phyloP scores from a whole-genome alignment of 768 basidiomycete genomes.

The Leccinum imitatum region DNA sequence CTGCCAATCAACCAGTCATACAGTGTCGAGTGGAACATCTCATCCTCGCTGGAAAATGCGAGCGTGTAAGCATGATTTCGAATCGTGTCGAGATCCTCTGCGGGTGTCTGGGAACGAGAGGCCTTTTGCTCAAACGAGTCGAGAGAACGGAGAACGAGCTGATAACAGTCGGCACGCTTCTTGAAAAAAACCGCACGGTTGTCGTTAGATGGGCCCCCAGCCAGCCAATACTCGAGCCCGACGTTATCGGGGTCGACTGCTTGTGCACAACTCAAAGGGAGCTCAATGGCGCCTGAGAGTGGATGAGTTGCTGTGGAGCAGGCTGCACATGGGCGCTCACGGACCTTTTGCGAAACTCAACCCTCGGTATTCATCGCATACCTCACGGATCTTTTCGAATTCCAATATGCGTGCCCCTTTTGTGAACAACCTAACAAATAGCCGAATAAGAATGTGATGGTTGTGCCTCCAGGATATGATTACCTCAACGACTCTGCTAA shows the following conservation, averaged over 20 bases:
- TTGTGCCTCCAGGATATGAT: constrained; percentile 11
- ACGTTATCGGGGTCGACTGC: constrained; percentile 73
- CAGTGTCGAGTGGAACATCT: constrained; percentile 89
- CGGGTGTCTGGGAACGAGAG: constrained; percentile 30
- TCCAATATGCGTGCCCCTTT: constrained; percentile 86
- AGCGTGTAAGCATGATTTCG: constrained; percentile 83
- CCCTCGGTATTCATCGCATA: constrained; percentile 87
- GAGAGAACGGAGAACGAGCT: constrained; percentile 79
- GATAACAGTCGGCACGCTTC: constrained; percentile 72
- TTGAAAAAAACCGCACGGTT: constrained; percentile 57
- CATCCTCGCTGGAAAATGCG: constrained; percentile 81
- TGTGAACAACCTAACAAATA: constrained; percentile 65
- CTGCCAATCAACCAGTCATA: constrained; percentile 92
- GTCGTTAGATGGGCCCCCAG: constrained; percentile 59
- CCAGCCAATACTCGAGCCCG: constrained; percentile 75
- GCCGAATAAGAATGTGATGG: constrained; percentile 5
- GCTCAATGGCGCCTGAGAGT: constrained; percentile 70
- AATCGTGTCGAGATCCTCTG: constrained; percentile 66
- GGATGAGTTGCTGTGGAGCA: constrained; percentile 1
- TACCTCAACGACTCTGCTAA: constrained; percentile 87
- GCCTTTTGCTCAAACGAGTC: constrained; percentile 73
- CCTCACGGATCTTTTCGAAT: constrained; percentile 80
- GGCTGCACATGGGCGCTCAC: constrained; percentile 13
- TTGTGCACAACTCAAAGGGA: constrained; percentile 82
- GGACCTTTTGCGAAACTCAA: constrained; percentile 80